A percentile compares a stretch with the other conserved stretches of the same genome.
Conservation (phyloP, 1,284 basidiomycete genomes). For the Boletus semigastroideus region DNA sequence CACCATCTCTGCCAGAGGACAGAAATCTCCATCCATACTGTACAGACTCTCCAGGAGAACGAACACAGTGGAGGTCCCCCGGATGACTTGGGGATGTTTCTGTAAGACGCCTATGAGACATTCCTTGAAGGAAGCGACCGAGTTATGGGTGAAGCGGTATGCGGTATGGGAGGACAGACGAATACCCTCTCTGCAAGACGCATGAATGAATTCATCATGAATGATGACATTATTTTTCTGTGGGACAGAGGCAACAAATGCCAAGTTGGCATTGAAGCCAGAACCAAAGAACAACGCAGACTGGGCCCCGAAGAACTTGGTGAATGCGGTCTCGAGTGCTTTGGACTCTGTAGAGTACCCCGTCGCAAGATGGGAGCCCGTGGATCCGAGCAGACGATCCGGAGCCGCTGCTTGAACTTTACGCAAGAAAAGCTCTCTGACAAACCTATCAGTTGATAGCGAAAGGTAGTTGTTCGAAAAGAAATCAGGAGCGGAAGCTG, state of each 20-base stretch:
- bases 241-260: constrained; percentile 54
- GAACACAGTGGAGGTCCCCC: constrained; percentile 39
- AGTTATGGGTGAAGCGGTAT: constrained; percentile 49
- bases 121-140: constrained; percentile 28
- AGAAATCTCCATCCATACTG: constrained; percentile 66
- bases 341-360: constrained; percentile 38
- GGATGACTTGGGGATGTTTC: constrained; percentile 19
- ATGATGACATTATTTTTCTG: constrained; percentile 51
- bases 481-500: constrained; percentile 45
- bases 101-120: constrained; percentile 30
- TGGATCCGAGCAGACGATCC: constrained; percentile 47
- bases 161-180: constrained; percentile 36
- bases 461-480: constrained; percentile 67
- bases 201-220: constrained; percentile 60
- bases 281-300: constrained; percentile 58
- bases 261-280: constrained; percentile 62
- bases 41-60: constrained; percentile 60
- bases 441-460: constrained; percentile 40
- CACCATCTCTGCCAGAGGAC: constrained; percentile 46
- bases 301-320: constrained; percentile 24
- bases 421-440: constrained; percentile 36
- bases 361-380: constrained; percentile 57
- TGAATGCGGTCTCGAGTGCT: constrained; percentile 13
- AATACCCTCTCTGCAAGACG: constrained; percentile 59
- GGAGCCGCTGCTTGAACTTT: constrained; percentile 27